Percentiles rank a stretch among this genome's conserved stretches.
These are phyloP conservation scores for Dictyostelium firmibasis DNA, from an alignment of 78 protist species.

Conservation along the genomic window DNA sequence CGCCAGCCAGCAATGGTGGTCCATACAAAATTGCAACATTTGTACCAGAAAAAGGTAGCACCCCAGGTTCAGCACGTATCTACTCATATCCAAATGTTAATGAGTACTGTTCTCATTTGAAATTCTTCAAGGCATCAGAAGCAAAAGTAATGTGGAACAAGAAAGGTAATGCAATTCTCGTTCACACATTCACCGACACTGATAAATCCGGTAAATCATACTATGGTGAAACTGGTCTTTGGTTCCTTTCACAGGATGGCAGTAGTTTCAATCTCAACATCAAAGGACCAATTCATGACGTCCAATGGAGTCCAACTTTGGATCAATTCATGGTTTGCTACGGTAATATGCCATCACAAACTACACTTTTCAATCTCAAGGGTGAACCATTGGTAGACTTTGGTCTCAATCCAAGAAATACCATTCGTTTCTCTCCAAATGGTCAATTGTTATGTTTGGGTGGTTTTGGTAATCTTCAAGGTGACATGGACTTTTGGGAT, in stretches of 20 bases:
- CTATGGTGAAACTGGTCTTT: slow-evolving; percentile 78
- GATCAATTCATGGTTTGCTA: slow-evolving; percentile 52
- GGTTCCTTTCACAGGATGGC: slow-evolving; percentile 60
- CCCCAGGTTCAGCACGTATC: slow-evolving; percentile 41
- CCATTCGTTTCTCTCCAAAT: slow-evolving; percentile 80
- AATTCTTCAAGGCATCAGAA: slow-evolving; percentile 58
- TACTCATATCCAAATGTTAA: slow-evolving; percentile 39
- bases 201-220: slow-evolving; percentile 78
- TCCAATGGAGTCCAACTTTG: slow-evolving; percentile 72
- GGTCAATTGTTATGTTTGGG: slow-evolving; percentile 57
- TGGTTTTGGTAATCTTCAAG: slow-evolving; percentile 83
- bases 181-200: slow-evolving; percentile 71
- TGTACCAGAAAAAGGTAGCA: slow-evolving; percentile 49
- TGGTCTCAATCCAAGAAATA: slow-evolving; percentile 74
- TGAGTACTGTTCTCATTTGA: slow-evolving; percentile 42
- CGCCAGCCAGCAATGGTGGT: slow-evolving; percentile 19
- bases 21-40: slow-evolving; percentile 42
- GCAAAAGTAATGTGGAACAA: slow-evolving; percentile 67
- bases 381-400: slow-evolving; percentile 72
- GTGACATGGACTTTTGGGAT: slow-evolving; percentile 85
- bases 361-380: slow-evolving; percentile 68
- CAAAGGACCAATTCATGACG: slow-evolving; percentile 81
- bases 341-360: slow-evolving; percentile 71
- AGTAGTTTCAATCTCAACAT: slow-evolving; percentile 33
- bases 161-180: slow-evolving; percentile 31